These are phyloP conservation scores for Phytopythium vexans DNA, from an alignment of 352 stramenopile genomes.

Conservation along the genomic window DNA sequence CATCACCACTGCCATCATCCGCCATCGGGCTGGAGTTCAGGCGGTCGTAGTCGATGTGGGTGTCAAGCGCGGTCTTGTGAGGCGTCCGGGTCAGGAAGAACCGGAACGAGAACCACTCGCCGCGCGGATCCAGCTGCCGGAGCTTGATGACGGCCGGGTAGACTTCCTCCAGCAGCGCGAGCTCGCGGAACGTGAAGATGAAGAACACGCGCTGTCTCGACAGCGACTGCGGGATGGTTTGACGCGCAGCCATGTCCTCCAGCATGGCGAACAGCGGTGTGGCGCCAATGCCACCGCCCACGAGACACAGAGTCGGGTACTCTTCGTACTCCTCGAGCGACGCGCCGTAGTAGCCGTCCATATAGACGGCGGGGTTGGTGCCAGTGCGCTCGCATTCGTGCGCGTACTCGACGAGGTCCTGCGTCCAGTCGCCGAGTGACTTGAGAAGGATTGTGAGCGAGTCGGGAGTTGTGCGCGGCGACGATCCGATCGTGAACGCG, in stretches of 20 bases:
- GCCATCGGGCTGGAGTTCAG: conserved; percentile 8
- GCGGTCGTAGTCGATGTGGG: conserved; percentile 21
- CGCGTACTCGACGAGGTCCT: conserved; percentile 32
- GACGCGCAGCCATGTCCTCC: conserved; percentile 37
- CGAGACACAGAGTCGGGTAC: conserved; percentile 39
- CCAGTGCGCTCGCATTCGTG: conserved; percentile 21
- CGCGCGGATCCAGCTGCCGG: conserved; percentile 19
- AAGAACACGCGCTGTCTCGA: conserved; percentile 30
- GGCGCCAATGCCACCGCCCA: conserved; percentile 48
- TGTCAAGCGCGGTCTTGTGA: conserved; percentile 13
- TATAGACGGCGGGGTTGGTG: conserved; percentile 32
- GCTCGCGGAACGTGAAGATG: conserved; percentile 37
- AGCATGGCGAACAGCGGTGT: conserved; percentile 53
- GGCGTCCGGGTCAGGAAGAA: conserved; percentile 32
- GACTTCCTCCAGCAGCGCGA: conserved; percentile 39
- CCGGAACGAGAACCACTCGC: conserved; percentile 15
- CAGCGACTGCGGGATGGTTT: conserved; percentile 7
- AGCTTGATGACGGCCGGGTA: conserved; percentile 26
- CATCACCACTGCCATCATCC: neutral
- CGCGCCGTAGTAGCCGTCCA: conserved; percentile 54
- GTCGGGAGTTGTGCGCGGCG: conserved; percentile 23
- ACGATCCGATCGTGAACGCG: conserved; percentile 55
- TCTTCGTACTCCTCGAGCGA: conserved; percentile 39
- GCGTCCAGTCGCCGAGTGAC: conserved; percentile 44
- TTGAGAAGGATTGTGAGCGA: conserved; percentile 52